Percentiles rank a stretch among this genome's conserved stretches.
These are phyloP conservation scores for Jamesozyma rosinii DNA, from an alignment of 805 yeast genomes.

Conservation along the genomic window DNA sequence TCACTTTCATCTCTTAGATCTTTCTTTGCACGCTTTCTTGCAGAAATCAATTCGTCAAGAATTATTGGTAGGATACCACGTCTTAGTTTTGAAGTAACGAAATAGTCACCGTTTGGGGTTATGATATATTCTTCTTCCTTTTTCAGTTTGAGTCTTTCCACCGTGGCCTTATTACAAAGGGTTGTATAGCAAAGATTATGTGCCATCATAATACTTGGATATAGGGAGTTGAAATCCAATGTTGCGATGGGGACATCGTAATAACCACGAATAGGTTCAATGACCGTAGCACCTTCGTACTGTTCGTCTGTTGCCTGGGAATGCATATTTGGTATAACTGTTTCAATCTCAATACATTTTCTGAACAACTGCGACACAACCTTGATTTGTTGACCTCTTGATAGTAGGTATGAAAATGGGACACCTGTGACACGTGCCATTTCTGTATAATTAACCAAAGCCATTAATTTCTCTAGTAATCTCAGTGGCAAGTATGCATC, in stretches of 20 bases:
- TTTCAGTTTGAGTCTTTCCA: conserved; percentile 51
- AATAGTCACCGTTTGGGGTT: conserved; percentile 89
- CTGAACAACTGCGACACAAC: conserved; percentile 92
- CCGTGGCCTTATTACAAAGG: conserved; percentile 56
- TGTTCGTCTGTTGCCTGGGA: conserved; percentile 77
- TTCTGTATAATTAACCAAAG: conserved; percentile 91
- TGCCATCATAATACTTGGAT: conserved; percentile 99
- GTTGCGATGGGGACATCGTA: conserved; percentile 97
- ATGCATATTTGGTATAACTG: conserved; percentile 84
- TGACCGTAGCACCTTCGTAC: conserved; percentile 98
- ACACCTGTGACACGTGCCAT: conserved; percentile 99
- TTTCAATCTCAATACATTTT: conserved; percentile 77
- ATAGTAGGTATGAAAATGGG: conserved; percentile 78
- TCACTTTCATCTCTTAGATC: conserved; percentile 89
- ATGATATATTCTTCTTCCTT: conserved; percentile 70
- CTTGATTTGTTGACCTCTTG: conserved; percentile 96
- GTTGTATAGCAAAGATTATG: conserved; percentile 96
- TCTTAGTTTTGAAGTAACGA: conserved; percentile 59
- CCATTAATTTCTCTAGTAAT: conserved; percentile 86
- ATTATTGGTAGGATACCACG: conserved; percentile 90
- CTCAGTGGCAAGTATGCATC: conserved; percentile 91
- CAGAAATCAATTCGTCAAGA: conserved; percentile 75
- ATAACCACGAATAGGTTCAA: conserved; percentile 92
- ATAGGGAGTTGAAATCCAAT: conserved; percentile 90
- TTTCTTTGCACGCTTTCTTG: conserved; percentile 86